Evolutionary conservation across 345 rosid genomes (phyloP), one percentile per base, ranked within the genome.

Genomic region (Eucalyptus fibrosa): DNA sequence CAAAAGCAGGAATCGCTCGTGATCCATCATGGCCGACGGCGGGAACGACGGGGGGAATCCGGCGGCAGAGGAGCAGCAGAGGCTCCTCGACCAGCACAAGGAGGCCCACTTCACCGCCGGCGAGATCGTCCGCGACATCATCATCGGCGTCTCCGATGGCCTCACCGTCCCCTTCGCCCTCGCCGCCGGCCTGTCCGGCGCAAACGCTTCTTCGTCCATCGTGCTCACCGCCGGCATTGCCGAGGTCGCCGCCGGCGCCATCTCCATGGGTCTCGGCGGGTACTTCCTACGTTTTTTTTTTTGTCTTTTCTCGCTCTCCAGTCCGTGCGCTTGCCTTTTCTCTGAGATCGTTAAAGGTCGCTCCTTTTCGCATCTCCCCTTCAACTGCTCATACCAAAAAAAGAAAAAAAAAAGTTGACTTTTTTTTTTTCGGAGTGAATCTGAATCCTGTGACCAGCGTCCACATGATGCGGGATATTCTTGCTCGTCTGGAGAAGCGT

Each of bases 251-350:
- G 99, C 99, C 77, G 98, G 99, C 12, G 97, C 99, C 88, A 96
- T 97, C 92, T 97, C 99, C 90, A 98, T 97, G 99, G 99, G 99
- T 89, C 99, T 97, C 50, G 99, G 99, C 88, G 99, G 99, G 99
- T 95, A 93, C 69, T 26, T 15, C 13, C 17, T 23, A 9, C 32
- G 13, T 21, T 3, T 18, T 4, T 3, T 18, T 4, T 32, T 37
- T 3, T 1, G 32, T n/a, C 32, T 65, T 65, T n/a, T 12, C 2
- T 37, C 81, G 44, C 81, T 34, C 26, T 34, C 21, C 26, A 11
- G 45, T 37, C 83, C 13, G 40, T 21, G 83, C 16, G 7, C 15
- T 23, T 21, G 83, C 83, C 47, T 77, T 77, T 77, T 11, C 47
- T 11, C 47, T 5, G 45, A 77, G 28, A 77, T 72, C 45, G 45